These are phyloP conservation scores for Diaporthe vaccinii DNA, from an alignment of 2,329 filamentous ascomycete species.

Conservation along the genomic window DNA sequence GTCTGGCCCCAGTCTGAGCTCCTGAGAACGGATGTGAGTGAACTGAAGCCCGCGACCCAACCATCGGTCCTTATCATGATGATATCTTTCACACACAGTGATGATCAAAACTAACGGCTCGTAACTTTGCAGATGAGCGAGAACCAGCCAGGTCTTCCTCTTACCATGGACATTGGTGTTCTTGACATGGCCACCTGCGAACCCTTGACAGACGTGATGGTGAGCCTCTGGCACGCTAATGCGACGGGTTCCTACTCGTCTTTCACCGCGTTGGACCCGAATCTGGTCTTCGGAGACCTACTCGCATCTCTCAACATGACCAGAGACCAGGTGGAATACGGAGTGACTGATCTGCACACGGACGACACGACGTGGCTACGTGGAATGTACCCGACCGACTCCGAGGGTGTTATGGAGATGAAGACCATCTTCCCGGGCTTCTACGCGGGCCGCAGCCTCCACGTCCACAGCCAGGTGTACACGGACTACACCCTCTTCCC, in stretches of 20 bases:
- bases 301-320: slow-evolving; percentile 49
- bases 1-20: slow-evolving; percentile 35
- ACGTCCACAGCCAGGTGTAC: slow-evolving; percentile 46
- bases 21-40: slow-evolving; percentile 40
- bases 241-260: slow-evolving; percentile 47
- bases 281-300: slow-evolving; percentile 48
- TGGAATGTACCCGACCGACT: slow-evolving; percentile 48
- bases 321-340: slow-evolving; percentile 32
- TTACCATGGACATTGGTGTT: slow-evolving; percentile 31
- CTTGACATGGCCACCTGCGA: slow-evolving; percentile 38
- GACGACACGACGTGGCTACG: slow-evolving; percentile 49
- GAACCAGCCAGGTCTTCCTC: slow-evolving; percentile 32
- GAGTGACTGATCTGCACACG: slow-evolving; percentile 46
- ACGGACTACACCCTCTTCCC: slow-evolving; percentile 42
- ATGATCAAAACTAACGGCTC: neutral
- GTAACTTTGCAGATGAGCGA: slow-evolving; percentile 16
- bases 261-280: slow-evolving; percentile 48
- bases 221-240: slow-evolving; percentile 37
- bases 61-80: no score
- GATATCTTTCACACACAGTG: no score
- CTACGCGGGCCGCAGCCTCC: slow-evolving; percentile 45
- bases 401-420: slow-evolving; percentile 47
- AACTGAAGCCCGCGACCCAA: no score
- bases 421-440: slow-evolving; percentile 46
- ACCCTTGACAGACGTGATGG: slow-evolving; percentile 31